A percentile compares a stretch with the other conserved stretches of the same genome.
Evolutionary conservation across 768 basidiomycete genomes (phyloP).

Genomic region (Kwoniella europaea): DNA sequence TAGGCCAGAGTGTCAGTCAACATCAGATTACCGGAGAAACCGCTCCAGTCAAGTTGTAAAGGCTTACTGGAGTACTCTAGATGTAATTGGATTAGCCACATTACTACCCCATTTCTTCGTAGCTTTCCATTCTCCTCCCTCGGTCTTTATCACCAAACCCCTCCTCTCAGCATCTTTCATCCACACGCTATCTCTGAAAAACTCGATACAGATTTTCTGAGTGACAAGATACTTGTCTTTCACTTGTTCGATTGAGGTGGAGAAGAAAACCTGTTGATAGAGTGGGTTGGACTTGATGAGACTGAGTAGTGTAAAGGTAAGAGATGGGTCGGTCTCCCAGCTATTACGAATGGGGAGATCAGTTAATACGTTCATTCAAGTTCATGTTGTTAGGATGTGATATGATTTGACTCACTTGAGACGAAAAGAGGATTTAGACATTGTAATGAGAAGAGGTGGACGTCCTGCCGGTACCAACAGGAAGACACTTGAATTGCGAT

Average conservation of each 20-base stretch:
- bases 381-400: too few relatives aligned
- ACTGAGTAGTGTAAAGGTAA: not conserved
- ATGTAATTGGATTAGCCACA: constrained; percentile 4
- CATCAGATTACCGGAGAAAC: not conserved
- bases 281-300: not conserved
- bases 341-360: not conserved
- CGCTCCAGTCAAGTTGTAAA: not conserved
- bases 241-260: not conserved
- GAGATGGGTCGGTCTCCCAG: not conserved
- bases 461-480: not conserved
- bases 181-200: not conserved
- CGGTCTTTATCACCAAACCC: not conserved
- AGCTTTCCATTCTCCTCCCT: constrained; percentile 5
- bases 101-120: not conserved
- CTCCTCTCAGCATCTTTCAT: constrained; percentile 7
- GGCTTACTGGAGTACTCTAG: not conserved
- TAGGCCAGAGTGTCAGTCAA: not conserved
- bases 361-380: not conserved
- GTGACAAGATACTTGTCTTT: constrained; percentile 1
- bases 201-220: not conserved
- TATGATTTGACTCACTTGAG: not conserved
- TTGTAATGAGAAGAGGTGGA: not conserved
- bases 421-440: not conserved
- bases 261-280: constrained; percentile 2
- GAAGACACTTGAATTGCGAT: not conserved